phyloP scores from a whole-genome alignment of 2,329 filamentous ascomycete genomes.

The Beauveria scarabaeidicola region DNA sequence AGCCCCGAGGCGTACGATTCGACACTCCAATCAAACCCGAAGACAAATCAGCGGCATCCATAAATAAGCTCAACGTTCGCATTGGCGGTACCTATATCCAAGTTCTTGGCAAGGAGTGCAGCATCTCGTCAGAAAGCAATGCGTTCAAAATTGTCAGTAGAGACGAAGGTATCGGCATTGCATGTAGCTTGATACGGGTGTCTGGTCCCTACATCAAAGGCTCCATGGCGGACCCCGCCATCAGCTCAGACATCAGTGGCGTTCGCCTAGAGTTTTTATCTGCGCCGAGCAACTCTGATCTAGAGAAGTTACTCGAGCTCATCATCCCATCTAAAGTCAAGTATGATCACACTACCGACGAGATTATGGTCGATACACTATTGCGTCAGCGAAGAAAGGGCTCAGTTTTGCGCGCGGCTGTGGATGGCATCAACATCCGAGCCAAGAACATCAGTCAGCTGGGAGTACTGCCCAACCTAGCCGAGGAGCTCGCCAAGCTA shows the following conservation, averaged over 20 bases:
- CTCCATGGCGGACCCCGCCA: constrained; percentile 47
- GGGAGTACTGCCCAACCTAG: constrained; percentile 59
- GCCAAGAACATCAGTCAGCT: constrained; percentile 58
- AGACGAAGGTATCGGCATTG: constrained; percentile 61
- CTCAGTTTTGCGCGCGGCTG: constrained; percentile 62
- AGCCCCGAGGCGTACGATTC: constrained; percentile 49
- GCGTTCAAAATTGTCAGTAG: constrained; percentile 75
- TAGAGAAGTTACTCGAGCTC: constrained; percentile 73
- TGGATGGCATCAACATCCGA: constrained; percentile 55
- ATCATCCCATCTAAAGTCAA: constrained; percentile 89
- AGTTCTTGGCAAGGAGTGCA: constrained; percentile 70
- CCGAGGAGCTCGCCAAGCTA: constrained; percentile 70
- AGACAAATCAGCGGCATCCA: constrained; percentile 36
- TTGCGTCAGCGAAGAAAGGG: constrained; percentile 81
- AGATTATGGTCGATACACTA: constrained; percentile 89
- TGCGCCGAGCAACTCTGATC: constrained; percentile 66
- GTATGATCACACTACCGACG: constrained; percentile 76
- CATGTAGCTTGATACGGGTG: constrained; percentile 67
- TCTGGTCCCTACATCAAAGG: constrained; percentile 58
- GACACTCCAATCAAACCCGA: constrained; percentile 43
- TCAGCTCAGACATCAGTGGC: constrained; percentile 54
- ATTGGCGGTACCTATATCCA: constrained; percentile 69
- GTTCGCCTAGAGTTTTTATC: constrained; percentile 65
- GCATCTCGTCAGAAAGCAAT: constrained; percentile 64
- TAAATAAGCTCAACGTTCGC: constrained; percentile 65